A percentile compares a stretch with the other conserved stretches of the same genome.
Conservation (phyloP, 106 monocot species). For the Dendrobium officinale region DNA sequence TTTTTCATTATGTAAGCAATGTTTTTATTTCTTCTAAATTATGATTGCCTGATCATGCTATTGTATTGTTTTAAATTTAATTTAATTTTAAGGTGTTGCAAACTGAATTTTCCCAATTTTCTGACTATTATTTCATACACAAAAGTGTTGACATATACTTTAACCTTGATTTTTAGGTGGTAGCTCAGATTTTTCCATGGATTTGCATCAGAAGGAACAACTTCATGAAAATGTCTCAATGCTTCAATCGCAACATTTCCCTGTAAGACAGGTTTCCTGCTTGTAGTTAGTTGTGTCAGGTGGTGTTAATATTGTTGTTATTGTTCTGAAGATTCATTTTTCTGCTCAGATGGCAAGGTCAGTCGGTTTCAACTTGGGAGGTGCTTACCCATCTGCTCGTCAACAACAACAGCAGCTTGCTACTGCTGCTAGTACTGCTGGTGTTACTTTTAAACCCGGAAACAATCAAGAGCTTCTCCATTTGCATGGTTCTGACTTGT, state of each 20-base stretch:
- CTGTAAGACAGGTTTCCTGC: constrained; percentile 32
- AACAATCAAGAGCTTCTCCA: constrained; percentile 48
- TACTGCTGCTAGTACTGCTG: constrained; percentile 17
- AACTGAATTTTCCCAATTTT: too few relatives aligned
- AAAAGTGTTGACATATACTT: neutral
- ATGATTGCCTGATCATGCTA: neutral
- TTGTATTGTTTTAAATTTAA: too few relatives aligned
- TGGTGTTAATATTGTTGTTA: neutral
- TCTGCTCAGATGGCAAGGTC: constrained; percentile 57
- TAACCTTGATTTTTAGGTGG: constrained; percentile 32
- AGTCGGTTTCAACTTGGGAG: constrained; percentile 59
- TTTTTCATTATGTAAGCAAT: neutral
- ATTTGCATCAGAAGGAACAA: constrained; percentile 89
- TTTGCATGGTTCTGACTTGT: constrained; percentile 48
- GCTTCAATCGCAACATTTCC: constrained; percentile 77
- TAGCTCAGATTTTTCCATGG: constrained; percentile 64
- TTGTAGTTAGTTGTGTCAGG: neutral
- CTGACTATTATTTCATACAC: neutral
- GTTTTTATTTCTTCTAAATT: neutral
- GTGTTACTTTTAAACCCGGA: constrained; percentile 1
- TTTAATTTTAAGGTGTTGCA: too few relatives aligned
- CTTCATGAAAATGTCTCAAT: constrained; percentile 82
- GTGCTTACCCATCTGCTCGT: constrained; percentile 52
- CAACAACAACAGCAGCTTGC: constrained; percentile 50
- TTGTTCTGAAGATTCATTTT: neutral